phyloP scores from a whole-genome alignment of 2,329 filamentous ascomycete genomes.

The Fusarium globosum region DNA sequence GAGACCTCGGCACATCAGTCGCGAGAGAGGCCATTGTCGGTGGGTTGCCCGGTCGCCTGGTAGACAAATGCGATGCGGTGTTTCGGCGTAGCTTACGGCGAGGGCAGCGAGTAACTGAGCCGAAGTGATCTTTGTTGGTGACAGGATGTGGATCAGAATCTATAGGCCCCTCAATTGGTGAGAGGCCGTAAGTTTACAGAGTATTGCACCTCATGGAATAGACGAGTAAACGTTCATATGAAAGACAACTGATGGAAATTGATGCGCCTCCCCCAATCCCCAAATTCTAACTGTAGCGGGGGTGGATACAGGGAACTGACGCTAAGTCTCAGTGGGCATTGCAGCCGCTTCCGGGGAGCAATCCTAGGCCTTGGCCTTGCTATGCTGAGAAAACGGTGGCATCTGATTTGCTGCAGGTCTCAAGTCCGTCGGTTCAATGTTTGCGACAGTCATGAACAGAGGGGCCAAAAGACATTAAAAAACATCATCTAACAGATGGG shows the following conservation, averaged over 20 bases:
- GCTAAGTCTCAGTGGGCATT: slow-evolving; percentile 35
- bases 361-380: slow-evolving; percentile 13
- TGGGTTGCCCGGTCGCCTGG: slow-evolving; percentile 40
- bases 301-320: slow-evolving; percentile 34
- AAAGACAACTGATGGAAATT: background rate
- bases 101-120: slow-evolving; percentile 12
- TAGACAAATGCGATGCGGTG: slow-evolving; percentile 26
- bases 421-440: slow-evolving; percentile 11
- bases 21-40: slow-evolving; percentile 31
- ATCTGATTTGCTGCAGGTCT: slow-evolving; percentile 40
- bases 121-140: background rate
- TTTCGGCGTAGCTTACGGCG: slow-evolving; percentile 45
- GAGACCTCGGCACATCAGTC: slow-evolving; percentile 44
- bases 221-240: background rate
- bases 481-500: background rate
- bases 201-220: background rate
- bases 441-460: slow-evolving; percentile 9
- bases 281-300: slow-evolving; percentile 29
- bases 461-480: background rate
- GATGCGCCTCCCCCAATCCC: slow-evolving; percentile 15
- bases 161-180: background rate
- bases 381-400: slow-evolving; percentile 44
- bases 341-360: slow-evolving; percentile 38
- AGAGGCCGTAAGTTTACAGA: background rate
- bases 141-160: background rate